Base-by-base conservation (phyloP, 148 eudicot genomes). In the Rhododendron simsii region DNA sequence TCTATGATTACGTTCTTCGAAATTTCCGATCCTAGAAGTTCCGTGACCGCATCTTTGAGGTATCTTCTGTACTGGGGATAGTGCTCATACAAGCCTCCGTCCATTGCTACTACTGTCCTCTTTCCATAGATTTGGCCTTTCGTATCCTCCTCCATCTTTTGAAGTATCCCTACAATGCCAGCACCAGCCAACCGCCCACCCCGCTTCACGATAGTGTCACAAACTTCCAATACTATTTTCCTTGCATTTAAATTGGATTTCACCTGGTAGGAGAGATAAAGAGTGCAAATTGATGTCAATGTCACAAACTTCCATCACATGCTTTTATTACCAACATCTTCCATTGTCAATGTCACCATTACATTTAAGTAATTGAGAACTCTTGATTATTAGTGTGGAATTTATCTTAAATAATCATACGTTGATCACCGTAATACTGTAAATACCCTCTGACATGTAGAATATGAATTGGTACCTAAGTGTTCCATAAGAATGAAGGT, bases 121-220 rank as follows among this genome's bases (percentile, higher is more conserved):
- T 93, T 94, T 6, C 95, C 91, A 20, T 86, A 93, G 0, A 93
- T 74, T 7, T 86, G 57, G 50, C 95, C 96, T 86, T 91, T 90
- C 7, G 90, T 86, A 61, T 92, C 93, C 28, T 88, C 88, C 81
- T 90, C 98, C 92, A 94, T 91, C 84, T 94, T 95, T 63, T 92
- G 86, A 28, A 94, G 92, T 61, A 94, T 90, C 81, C 98, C 98
- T 0, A 92, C 92, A 35, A 94, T 93, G 78, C 98, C 98, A 9
- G 98, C 97, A 48, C 94, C 98, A 9, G 97, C 97, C 71, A 94
- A 89, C 26, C 92, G 92, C 61, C 93, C 98, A 0, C 96, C 98
- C 30, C 98, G 90, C 85, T 87, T 92, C 41, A 87, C 93, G 65
- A 96, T 91, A 4, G 92, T 92, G 83, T 96, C 94, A 65, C 98